These are phyloP conservation scores for Mycosarcoma maydis DNA, from an alignment of 1,284 basidiomycete species.

Conservation along the genomic window DNA sequence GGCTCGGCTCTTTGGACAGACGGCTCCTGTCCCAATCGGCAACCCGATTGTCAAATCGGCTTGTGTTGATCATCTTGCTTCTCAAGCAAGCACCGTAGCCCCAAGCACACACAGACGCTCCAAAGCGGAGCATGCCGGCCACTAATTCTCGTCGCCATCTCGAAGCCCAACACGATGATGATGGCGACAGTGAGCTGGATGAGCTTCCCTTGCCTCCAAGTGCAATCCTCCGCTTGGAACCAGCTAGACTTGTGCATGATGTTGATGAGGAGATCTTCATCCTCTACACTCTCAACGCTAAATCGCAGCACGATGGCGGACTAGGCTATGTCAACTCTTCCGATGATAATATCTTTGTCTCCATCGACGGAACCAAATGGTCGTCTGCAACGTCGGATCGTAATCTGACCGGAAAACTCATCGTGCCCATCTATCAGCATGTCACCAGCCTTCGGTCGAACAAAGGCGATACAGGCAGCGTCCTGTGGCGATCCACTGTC, in stretches of 20 bases:
- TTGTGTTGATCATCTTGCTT: too few relatives aligned
- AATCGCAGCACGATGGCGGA: constrained; percentile 36
- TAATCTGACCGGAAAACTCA: constrained; percentile 20
- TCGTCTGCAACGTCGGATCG: constrained; percentile 11
- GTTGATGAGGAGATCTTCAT: constrained; percentile 56
- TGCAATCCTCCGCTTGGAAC: constrained; percentile 6
- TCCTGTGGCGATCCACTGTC: constrained; percentile 59
- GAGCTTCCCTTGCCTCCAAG: constrained; percentile 14
- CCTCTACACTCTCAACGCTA: constrained; percentile 42
- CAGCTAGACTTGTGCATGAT: constrained; percentile 30
- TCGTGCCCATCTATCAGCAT: constrained; percentile 38
- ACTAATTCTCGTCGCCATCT: not conserved
- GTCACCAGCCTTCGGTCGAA: constrained; percentile 53
- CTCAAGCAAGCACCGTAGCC: too few relatives aligned
- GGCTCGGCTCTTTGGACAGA: too few relatives aligned
- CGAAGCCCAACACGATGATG: not conserved
- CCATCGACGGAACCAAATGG: constrained; percentile 27
- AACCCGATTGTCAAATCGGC: too few relatives aligned
- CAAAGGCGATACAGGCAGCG: constrained; percentile 60
- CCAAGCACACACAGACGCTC: too few relatives aligned
- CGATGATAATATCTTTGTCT: constrained; percentile 34
- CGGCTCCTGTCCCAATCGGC: too few relatives aligned
- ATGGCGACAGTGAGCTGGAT: not conserved
- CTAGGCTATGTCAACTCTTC: constrained; percentile 49
- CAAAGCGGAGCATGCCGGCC: constrained; percentile 12